A percentile compares a stretch with the other conserved stretches of the same genome.
Evolutionary conservation across 495 filamentous ascomycete species (phyloP).

Genomic region (Paragyromitra xinjiangensis): DNA sequence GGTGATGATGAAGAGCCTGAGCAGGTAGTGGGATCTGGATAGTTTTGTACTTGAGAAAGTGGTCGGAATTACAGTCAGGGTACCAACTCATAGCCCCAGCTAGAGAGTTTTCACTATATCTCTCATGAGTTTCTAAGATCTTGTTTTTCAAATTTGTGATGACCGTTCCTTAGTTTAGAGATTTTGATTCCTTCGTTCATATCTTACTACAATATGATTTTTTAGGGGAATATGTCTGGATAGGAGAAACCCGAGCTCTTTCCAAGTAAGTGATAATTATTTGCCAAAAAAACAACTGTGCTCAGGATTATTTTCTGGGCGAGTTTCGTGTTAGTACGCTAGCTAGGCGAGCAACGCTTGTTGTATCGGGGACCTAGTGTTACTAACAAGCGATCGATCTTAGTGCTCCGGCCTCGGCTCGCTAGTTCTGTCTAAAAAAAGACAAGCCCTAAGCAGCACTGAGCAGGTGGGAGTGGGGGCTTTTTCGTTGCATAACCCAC

Average conservation of each 20-base stretch:
- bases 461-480: neutral
- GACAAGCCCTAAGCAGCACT: neutral
- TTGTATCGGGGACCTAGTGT: neutral
- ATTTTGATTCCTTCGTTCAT: no score
- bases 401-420: neutral
- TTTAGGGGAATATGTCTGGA: no score
- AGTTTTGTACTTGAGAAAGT: neutral
- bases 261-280: no score
- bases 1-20: neutral
- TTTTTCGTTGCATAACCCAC: neutral
- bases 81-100: neutral
- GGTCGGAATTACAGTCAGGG: neutral
- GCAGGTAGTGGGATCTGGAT: neutral
- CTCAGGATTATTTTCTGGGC: neutral
- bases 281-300: no score
- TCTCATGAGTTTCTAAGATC: neutral
- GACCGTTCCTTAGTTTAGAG: no score
- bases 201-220: no score
- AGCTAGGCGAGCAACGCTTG: neutral
- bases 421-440: neutral
- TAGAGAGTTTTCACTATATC: no score
- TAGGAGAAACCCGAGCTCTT: no score
- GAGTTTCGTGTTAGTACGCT: neutral
- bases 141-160: no score
- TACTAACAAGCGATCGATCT: neutral